Evolutionary conservation across 2,329 filamentous ascomycete genomes (phyloP).

Genomic region (Alternaria atra): DNA sequence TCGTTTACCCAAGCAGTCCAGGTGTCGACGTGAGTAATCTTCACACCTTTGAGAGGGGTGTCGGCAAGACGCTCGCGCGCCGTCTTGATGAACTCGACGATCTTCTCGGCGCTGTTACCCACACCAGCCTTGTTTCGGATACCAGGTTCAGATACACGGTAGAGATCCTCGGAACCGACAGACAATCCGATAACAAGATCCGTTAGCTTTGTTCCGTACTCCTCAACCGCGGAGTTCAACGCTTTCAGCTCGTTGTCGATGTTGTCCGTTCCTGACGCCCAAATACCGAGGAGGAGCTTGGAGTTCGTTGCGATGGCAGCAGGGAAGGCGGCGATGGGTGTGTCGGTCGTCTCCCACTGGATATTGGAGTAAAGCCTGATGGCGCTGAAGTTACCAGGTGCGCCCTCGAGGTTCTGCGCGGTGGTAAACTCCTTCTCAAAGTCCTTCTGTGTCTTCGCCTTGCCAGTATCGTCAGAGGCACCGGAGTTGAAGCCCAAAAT

Average conservation of each 20-base stretch:
- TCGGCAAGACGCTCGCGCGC: conserved; percentile 62
- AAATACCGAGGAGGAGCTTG: conserved; percentile 50
- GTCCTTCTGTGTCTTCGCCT: conserved; percentile 67
- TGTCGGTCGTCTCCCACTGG: conserved; percentile 70
- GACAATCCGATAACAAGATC: conserved; percentile 49
- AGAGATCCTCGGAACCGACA: conserved; percentile 61
- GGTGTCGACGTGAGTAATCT: conserved; percentile 54
- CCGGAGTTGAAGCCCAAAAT: conserved; percentile 49
- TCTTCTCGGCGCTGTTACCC: conserved; percentile 68
- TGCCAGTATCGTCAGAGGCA: conserved; percentile 38
- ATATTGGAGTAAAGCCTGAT: conserved; percentile 78
- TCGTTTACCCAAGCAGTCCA: conserved; percentile 49
- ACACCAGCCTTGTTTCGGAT: conserved; percentile 68
- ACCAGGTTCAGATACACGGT: conserved; percentile 74
- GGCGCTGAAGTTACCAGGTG: conserved; percentile 71
- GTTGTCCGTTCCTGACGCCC: conserved; percentile 63
- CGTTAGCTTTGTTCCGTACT: conserved; percentile 62
- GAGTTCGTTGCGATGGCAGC: conserved; percentile 48
- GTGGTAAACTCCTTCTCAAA: conserved; percentile 75
- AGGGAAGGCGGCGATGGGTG: conserved; percentile 64
- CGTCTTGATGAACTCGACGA: conserved; percentile 67
- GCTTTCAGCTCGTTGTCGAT: conserved; percentile 49
- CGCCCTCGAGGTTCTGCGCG: conserved; percentile 69
- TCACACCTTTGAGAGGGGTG: conserved; percentile 65
- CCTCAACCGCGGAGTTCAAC: conserved; percentile 41